These are phyloP conservation scores for Zygosaccharomyces pseudobailii DNA, from an alignment of 1,139 yeast genomes.

Conservation along the genomic window DNA sequence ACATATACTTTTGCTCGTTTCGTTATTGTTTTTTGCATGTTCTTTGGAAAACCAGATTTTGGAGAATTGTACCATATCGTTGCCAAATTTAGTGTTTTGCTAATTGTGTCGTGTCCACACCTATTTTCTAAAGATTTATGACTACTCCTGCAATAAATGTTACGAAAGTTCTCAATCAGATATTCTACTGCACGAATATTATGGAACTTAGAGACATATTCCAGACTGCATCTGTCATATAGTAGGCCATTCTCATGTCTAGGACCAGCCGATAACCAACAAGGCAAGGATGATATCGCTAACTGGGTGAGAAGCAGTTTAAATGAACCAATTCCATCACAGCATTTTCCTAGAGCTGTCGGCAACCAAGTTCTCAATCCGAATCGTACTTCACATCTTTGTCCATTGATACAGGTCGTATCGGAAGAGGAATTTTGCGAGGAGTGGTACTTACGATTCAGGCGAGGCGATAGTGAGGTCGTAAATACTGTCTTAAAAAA, in stretches of 20 bases:
- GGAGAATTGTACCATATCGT: neutral
- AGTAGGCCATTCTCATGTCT: slow-evolving; percentile 5
- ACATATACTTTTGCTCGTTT: neutral
- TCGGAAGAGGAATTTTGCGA: slow-evolving; percentile 16
- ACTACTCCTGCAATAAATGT: slow-evolving; percentile 3
- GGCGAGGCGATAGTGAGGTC: slow-evolving; percentile 13
- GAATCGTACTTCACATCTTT: neutral
- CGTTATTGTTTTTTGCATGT: neutral
- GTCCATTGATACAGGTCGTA: slow-evolving; percentile 1
- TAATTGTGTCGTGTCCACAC: neutral
- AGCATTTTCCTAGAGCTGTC: slow-evolving; percentile 2
- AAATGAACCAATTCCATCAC: slow-evolving; percentile 10
- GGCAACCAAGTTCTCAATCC: neutral
- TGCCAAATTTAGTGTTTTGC: neutral
- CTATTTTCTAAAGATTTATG: neutral
- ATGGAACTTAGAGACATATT: neutral
- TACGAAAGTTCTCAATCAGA: slow-evolving; percentile 4
- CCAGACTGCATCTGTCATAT: neutral
- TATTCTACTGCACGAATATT: slow-evolving; percentile 2
- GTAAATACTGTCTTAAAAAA: slow-evolving; percentile 13
- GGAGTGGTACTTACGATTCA: slow-evolving; percentile 18
- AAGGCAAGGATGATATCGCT: slow-evolving; percentile 13
- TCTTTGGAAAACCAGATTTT: neutral
- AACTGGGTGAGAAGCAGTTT: slow-evolving; percentile 14
- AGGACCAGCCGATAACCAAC: slow-evolving; percentile 8